Percentiles rank a stretch among this genome's conserved stretches.
Evolutionary conservation across 164 flowering plant species (phyloP).

Genomic region (Protea cynaroides): DNA sequence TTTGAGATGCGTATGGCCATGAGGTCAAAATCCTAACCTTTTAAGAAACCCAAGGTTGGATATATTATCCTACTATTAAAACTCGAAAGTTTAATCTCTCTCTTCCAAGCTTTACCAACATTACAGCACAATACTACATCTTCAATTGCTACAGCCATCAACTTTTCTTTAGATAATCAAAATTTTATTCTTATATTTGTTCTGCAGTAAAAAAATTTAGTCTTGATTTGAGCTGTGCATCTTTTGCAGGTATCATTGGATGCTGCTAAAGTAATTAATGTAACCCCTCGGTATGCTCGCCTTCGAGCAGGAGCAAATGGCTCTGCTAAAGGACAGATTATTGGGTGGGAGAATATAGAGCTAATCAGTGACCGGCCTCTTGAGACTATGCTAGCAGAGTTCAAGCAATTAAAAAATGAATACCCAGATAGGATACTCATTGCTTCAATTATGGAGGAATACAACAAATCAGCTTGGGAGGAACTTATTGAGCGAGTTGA

Average conservation of each 20-base stretch:
- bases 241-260: conserved; percentile 77
- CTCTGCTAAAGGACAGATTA: conserved; percentile 75
- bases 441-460: conserved; percentile 99
- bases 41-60: not conserved
- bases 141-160: not conserved
- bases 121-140: not conserved
- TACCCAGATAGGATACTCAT: conserved; percentile 89
- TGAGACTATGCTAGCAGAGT: conserved; percentile 93
- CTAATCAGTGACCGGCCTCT: conserved; percentile 96
- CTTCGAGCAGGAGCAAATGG: conserved; percentile 83
- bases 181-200: not conserved
- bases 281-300: conserved; percentile 93
- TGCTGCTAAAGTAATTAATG: conserved; percentile 87
- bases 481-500: conserved; percentile 93
- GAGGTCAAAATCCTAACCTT: not conserved
- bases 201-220: not conserved
- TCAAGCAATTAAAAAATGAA: conserved; percentile 79
- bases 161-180: not conserved
- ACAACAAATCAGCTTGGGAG: conserved; percentile 89
- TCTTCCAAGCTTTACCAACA: not conserved
- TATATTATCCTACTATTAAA: not conserved
- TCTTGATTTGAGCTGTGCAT: conserved; percentile 4
- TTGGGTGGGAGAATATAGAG: conserved; percentile 98
- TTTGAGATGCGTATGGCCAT: not conserved
- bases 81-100: too few species aligned